Conservation (phyloP, 225 moss, liverwort and hornwort genomes). For the Thuidium tamariscinum region DNA sequence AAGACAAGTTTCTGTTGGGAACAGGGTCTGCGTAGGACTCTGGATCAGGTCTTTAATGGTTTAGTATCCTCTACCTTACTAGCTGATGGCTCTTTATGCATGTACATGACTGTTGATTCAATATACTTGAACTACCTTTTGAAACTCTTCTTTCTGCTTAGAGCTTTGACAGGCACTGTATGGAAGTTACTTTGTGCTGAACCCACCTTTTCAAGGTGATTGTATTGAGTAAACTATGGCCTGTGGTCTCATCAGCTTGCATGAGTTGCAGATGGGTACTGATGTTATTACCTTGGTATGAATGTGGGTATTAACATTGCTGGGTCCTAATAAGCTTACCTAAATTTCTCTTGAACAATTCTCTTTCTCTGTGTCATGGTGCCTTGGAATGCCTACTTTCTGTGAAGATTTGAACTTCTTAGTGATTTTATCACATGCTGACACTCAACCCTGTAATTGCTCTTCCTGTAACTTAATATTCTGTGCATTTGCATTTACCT, state of each 20-base stretch:
- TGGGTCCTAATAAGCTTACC: not conserved
- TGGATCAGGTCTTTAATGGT: not conserved
- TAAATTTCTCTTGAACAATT: not conserved
- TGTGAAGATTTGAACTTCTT: not conserved
- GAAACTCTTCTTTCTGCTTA: not conserved
- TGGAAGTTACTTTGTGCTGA: not conserved
- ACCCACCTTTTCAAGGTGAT: not conserved
- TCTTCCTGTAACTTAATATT: not conserved
- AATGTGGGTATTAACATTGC: not conserved
- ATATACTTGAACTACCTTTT: not conserved
- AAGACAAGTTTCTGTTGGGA: not conserved
- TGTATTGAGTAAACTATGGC: not conserved
- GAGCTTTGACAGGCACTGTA: not conserved
- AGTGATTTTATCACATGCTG: not conserved
- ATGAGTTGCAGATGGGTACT: not conserved
- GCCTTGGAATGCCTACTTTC: not conserved
- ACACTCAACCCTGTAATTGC: not conserved
- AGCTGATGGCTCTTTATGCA: not conserved
- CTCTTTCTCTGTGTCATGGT: not conserved
- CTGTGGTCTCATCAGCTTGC: not conserved
- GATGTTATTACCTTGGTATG: not conserved
- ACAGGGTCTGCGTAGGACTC: not conserved
- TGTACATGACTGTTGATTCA: conserved; percentile 1
- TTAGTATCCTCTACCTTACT: not conserved
- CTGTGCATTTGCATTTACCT: not conserved